Base-by-base conservation (phyloP, 116 monocot species). In the Zostera marina region DNA sequence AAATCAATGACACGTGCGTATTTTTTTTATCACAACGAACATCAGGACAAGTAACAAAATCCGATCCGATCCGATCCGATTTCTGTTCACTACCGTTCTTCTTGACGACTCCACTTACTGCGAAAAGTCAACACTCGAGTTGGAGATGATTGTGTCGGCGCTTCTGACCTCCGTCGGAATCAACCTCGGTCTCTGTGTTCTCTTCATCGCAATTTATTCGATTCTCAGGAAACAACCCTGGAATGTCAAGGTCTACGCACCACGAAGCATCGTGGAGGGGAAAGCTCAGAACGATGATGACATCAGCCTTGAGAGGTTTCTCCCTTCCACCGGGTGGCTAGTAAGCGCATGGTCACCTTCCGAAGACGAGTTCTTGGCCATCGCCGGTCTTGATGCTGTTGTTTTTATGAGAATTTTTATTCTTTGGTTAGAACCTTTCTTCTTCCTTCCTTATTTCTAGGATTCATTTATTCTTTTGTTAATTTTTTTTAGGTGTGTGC, bases 351-450 rank as follows among this genome's bases (percentile, higher is more conserved):
- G 80, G 99, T 47, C 51, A 1, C 59, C 69, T 22, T 73, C 99
- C 32, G 99, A 99, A 66, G 99, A 91, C 3, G 81, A 91, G 42
- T 52, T 99, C 56, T 61, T 87, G 15, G 58, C 60, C 3, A 65
- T 77, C 14, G 53, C 72, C 24, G 99, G 99, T n/a, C 73, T 99
- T 46, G 99, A 99, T 51, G 91, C 77, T 22, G 76, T 99, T 32
- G 87, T 99, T 39, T 87, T 99, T 68, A 76, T 83, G 70, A 71
- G 99, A 23, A 87, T 99, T 57, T 99, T 91, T 63, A 47, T 76
- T 45, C 87, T 99, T 52, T 75, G 91, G 98, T 52, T 72, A 87
- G 98, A 82, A 45, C 1, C 38, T 15, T 15, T 6, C 16, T 42
- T 23, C 49, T 51, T 51, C 20, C 49, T 19, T 8, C 20, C 49